Evolutionary conservation across 192 early-diverging fungal species (phyloP).

Genomic region (Mortierella hygrophila): DNA sequence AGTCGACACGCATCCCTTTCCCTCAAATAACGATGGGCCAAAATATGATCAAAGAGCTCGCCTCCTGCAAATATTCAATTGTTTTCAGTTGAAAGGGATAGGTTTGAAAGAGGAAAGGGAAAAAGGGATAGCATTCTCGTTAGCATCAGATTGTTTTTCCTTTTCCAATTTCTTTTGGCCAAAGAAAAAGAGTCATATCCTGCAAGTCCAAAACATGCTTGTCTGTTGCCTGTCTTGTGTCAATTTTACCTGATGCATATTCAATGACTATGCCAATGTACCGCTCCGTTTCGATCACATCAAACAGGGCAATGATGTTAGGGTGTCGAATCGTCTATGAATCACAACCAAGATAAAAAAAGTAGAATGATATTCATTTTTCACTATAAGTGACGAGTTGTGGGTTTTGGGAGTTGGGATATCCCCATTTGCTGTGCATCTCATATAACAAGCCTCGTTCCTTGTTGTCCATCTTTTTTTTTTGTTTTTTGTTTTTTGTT

Average conservation of each 20-base stretch:
- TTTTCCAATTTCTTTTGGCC: background rate
- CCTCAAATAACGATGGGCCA: slow-evolving; percentile 93
- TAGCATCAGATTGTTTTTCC: background rate
- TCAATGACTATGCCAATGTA: slow-evolving; percentile 99
- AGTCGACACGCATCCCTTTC: slow-evolving; percentile 91
- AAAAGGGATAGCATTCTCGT: background rate
- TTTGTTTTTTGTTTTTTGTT: background rate
- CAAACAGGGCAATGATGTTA: slow-evolving; percentile 92
- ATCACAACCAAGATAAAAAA: no score
- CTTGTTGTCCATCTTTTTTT: background rate
- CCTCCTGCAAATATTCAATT: slow-evolving; percentile 70
- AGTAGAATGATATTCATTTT: background rate
- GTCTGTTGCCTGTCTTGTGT: background rate
- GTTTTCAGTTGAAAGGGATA: background rate
- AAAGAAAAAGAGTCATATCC: background rate
- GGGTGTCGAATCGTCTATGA: slow-evolving; percentile 86
- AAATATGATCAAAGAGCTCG: slow-evolving; percentile 97
- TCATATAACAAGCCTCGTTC: background rate
- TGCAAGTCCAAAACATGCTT: background rate
- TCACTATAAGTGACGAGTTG: background rate
- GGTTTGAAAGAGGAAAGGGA: background rate
- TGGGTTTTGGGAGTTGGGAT: no score
- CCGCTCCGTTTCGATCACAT: slow-evolving; percentile 95
- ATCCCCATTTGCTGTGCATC: background rate
- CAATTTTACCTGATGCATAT: slow-evolving; percentile 83